Conservation (phyloP, 169 alveolate species). For the Neospora caninum region DNA sequence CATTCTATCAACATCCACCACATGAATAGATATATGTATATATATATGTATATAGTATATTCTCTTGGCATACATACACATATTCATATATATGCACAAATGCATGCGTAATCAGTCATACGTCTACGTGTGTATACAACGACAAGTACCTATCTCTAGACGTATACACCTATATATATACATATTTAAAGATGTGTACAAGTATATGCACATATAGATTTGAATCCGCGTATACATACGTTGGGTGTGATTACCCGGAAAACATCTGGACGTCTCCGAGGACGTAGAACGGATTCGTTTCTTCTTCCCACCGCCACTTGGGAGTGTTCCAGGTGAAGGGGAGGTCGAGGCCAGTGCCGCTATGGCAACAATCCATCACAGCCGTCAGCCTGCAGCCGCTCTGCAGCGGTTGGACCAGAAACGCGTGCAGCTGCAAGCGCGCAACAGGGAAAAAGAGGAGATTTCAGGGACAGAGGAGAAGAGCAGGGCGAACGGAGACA, state of each 20-base stretch:
- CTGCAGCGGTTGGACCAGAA: conserved; percentile 69
- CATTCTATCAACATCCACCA: not conserved
- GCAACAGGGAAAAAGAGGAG: not conserved
- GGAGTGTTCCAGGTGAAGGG: conserved; percentile 69
- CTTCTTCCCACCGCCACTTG: conserved; percentile 70
- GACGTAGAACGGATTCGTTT: conserved; percentile 61
- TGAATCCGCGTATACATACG: not conserved
- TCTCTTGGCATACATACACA: too few relatives aligned
- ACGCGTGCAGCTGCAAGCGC: conserved; percentile 35
- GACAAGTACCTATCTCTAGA: not conserved
- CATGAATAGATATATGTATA: not conserved
- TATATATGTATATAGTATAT: not conserved
- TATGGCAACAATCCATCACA: conserved; percentile 76
- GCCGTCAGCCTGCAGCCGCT: conserved; percentile 74
- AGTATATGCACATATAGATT: too few relatives aligned
- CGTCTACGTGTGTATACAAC: not conserved
- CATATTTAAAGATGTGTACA: not conserved
- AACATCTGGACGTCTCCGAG: conserved; percentile 42
- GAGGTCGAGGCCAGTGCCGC: conserved; percentile 71
- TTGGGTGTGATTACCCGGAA: not conserved
- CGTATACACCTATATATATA: not conserved
- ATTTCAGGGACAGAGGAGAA: too few relatives aligned
- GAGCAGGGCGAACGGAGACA: too few relatives aligned
- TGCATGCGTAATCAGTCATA: not conserved
- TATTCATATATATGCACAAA: not conserved